Percentiles rank a stretch among this genome's conserved stretches.
Evolutionary conservation across 331 rosid genomes (phyloP).

Genomic region (Quercus phellos): DNA sequence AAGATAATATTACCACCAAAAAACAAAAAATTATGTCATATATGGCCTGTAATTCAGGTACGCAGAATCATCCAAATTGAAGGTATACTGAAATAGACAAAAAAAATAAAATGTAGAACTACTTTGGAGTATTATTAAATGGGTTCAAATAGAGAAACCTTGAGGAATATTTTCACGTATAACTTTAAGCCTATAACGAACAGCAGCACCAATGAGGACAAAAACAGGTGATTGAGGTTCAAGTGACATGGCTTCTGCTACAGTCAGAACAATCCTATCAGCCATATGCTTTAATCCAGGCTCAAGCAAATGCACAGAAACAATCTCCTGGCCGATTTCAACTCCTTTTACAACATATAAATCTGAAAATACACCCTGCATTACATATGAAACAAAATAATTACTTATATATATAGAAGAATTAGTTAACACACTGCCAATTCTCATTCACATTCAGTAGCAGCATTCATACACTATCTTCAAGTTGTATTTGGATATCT

Average conservation of each 20-base stretch:
- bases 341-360: slow-evolving; percentile 73
- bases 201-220: slow-evolving; percentile 72
- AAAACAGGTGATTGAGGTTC: slow-evolving; percentile 90
- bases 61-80: background rate
- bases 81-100: background rate
- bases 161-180: slow-evolving; percentile 73
- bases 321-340: slow-evolving; percentile 86
- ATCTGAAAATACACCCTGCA: slow-evolving; percentile 96
- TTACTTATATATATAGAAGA: slow-evolving; percentile 13
- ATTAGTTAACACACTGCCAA: slow-evolving; percentile 9
- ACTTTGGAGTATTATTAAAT: background rate
- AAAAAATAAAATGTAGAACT: background rate
- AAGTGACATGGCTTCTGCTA: slow-evolving; percentile 95
- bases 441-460: slow-evolving; percentile 31
- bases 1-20: background rate
- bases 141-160: slow-evolving; percentile 45
- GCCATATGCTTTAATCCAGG: slow-evolving; percentile 52
- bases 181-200: slow-evolving; percentile 68
- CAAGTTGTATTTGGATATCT: slow-evolving; percentile 76
- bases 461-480: slow-evolving; percentile 68
- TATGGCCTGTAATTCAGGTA: background rate
- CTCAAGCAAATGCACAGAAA: slow-evolving; percentile 75
- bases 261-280: slow-evolving; percentile 79
- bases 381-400: slow-evolving; percentile 21
- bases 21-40: background rate